These are phyloP conservation scores for Sclerotinia spermophila DNA, from an alignment of 2,329 filamentous ascomycete genomes.

Conservation along the genomic window DNA sequence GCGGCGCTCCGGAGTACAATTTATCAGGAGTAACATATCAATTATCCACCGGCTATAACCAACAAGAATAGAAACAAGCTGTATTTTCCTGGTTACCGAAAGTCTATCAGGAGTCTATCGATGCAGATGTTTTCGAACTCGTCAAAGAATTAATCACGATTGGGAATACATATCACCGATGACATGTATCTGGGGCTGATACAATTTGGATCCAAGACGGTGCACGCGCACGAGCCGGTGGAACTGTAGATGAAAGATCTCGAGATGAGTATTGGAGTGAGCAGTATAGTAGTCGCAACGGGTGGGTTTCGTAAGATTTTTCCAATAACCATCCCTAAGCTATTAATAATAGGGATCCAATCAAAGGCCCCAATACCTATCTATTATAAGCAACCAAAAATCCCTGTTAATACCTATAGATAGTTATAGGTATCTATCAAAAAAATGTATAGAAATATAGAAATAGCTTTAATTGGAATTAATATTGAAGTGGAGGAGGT, in stretches of 20 bases:
- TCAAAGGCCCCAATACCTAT: no score
- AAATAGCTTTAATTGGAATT: no score
- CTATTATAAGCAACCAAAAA: no score
- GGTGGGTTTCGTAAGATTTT: no score
- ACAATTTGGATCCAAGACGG: conserved; percentile 11
- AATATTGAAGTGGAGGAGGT: no score
- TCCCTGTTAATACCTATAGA: no score
- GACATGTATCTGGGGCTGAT: conserved; percentile 14
- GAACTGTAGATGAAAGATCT: conserved; percentile 6
- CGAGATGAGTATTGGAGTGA: conserved; percentile 2
- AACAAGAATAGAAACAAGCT: conserved; percentile 12
- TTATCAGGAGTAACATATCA: conserved; percentile 1
- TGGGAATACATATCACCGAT: conserved; percentile 1
- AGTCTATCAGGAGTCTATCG: conserved; percentile 2
- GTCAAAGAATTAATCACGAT: neutral
- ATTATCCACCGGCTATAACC: neutral
- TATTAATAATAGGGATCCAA: no score
- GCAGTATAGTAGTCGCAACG: no score
- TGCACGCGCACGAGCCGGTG: neutral
- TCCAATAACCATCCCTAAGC: no score
- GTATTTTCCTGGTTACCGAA: conserved; percentile 12
- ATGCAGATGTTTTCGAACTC: conserved; percentile 5
- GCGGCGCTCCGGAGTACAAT: conserved; percentile 1
- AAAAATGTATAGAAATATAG: no score
- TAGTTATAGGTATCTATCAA: no score